Evolutionary conservation across 306 rosid species (phyloP).

Genomic region (Ormosia semicastrata): DNA sequence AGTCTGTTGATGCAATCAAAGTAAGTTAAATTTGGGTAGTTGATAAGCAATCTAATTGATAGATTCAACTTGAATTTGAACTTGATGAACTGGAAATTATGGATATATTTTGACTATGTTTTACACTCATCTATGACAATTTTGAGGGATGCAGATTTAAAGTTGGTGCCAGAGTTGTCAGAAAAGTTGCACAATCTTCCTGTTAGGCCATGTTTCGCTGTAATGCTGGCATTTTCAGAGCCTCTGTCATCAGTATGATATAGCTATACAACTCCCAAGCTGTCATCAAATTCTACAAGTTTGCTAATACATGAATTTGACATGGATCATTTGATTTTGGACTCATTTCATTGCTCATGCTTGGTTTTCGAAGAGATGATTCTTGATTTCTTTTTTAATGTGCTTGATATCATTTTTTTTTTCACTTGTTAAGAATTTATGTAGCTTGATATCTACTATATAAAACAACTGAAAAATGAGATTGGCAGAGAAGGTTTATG

Average conservation of each 20-base stretch:
- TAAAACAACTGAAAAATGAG: slow-evolving; percentile 17
- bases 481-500: not conserved
- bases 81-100: not conserved
- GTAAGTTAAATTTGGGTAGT: not conserved
- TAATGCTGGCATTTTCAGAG: slow-evolving; percentile 85
- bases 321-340: slow-evolving; percentile 14
- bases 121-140: slow-evolving; percentile 13
- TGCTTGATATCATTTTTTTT: not conserved
- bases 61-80: slow-evolving; percentile 16
- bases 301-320: slow-evolving; percentile 6
- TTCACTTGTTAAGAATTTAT: not conserved
- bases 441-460: not conserved
- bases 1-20: not conserved
- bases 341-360: slow-evolving; percentile 9
- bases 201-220: slow-evolving; percentile 71
- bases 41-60: not conserved
- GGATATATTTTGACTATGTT: slow-evolving; percentile 14
- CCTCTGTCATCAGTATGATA: slow-evolving; percentile 75
- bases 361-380: slow-evolving; percentile 12
- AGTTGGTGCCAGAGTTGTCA: slow-evolving; percentile 63
- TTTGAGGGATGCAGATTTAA: slow-evolving; percentile 53
- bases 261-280: slow-evolving; percentile 19
- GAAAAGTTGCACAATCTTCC: slow-evolving; percentile 64
- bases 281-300: slow-evolving; percentile 9
- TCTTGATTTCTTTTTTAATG: not conserved